These are phyloP conservation scores for Lithocarpus polystachyus DNA, from an alignment of 306 rosid genomes.

Conservation along the genomic window DNA sequence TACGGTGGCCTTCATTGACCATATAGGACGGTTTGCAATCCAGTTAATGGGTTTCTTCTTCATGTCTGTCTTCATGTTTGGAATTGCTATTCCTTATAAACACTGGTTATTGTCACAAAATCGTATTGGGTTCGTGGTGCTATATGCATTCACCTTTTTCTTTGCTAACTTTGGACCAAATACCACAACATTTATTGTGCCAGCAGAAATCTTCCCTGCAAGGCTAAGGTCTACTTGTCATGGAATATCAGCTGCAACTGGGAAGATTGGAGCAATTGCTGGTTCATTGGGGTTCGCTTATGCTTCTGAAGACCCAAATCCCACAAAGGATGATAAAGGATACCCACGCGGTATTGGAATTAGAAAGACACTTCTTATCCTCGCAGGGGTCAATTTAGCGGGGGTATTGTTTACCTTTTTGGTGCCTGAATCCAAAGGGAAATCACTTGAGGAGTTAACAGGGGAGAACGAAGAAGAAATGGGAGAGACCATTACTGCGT, in stretches of 20 bases:
- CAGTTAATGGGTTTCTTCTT: slow-evolving; percentile 24
- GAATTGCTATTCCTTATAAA: slow-evolving; percentile 16
- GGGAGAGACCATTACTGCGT: background rate
- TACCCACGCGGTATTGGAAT: slow-evolving; percentile 22
- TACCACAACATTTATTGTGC: slow-evolving; percentile 22
- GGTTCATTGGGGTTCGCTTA: slow-evolving; percentile 23
- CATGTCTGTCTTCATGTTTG: slow-evolving; percentile 30
- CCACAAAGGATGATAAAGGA: background rate
- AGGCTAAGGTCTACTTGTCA: slow-evolving; percentile 27
- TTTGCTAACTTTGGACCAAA: slow-evolving; percentile 28
- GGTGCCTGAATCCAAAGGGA: slow-evolving; percentile 25
- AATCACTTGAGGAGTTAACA: slow-evolving; percentile 17
- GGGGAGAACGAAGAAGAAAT: slow-evolving; percentile 3
- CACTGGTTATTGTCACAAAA: slow-evolving; percentile 2
- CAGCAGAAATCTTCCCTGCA: slow-evolving; percentile 25
- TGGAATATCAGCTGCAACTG: slow-evolving; percentile 28
- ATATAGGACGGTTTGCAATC: slow-evolving; percentile 3
- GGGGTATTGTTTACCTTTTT: slow-evolving; percentile 10
- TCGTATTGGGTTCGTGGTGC: background rate
- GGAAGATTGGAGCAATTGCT: slow-evolving; percentile 21
- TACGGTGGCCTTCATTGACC: slow-evolving; percentile 16
- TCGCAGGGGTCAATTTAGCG: background rate
- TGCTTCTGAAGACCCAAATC: background rate
- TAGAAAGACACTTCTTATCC: slow-evolving; percentile 4
- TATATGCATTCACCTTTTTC: slow-evolving; percentile 19